A percentile compares a stretch with the other conserved stretches of the same genome.
Conservation (phyloP, 2,329 filamentous ascomycete species). For the Ceratocystis destructans region DNA sequence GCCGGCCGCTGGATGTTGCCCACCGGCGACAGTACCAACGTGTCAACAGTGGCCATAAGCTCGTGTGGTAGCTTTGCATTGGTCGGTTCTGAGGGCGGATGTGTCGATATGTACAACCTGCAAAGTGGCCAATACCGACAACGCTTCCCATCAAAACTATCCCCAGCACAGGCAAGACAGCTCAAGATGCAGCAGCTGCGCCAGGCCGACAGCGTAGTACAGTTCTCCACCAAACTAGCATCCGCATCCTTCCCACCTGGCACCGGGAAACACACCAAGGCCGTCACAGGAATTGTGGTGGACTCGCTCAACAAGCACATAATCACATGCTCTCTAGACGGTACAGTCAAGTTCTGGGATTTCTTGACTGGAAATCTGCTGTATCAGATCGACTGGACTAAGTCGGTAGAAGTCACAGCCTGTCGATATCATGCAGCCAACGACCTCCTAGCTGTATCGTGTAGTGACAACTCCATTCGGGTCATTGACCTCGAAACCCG, state of each 20-base stretch:
- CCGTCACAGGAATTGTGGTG: constrained; percentile 74
- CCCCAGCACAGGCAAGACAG: constrained; percentile 63
- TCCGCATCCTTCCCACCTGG: constrained; percentile 34
- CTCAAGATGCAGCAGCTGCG: constrained; percentile 51
- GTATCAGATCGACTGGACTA: constrained; percentile 72
- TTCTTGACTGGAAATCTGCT: constrained; percentile 69
- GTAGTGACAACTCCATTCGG: constrained; percentile 76
- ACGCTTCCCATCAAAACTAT: constrained; percentile 68
- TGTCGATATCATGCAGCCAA: constrained; percentile 71
- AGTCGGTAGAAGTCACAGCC: constrained; percentile 42
- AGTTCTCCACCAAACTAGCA: constrained; percentile 34
- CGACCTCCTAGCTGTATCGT: constrained; percentile 76
- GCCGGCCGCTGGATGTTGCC: constrained; percentile 88
- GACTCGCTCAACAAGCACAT: constrained; percentile 80
- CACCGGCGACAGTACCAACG: constrained; percentile 69
- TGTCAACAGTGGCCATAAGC: constrained; percentile 76
- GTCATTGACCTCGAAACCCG: constrained; percentile 83
- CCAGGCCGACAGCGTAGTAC: constrained; percentile 43
- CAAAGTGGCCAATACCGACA: constrained; percentile 85
- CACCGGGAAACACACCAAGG: constrained; percentile 61
- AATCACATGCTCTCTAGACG: constrained; percentile 78
- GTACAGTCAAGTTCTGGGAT: constrained; percentile 95
- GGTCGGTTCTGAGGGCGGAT: constrained; percentile 68
- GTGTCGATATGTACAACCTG: constrained; percentile 90
- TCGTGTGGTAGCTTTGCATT: constrained; percentile 89